Conservation (phyloP, 495 filamentous ascomycete species). For the Trichoderma erinaceum region DNA sequence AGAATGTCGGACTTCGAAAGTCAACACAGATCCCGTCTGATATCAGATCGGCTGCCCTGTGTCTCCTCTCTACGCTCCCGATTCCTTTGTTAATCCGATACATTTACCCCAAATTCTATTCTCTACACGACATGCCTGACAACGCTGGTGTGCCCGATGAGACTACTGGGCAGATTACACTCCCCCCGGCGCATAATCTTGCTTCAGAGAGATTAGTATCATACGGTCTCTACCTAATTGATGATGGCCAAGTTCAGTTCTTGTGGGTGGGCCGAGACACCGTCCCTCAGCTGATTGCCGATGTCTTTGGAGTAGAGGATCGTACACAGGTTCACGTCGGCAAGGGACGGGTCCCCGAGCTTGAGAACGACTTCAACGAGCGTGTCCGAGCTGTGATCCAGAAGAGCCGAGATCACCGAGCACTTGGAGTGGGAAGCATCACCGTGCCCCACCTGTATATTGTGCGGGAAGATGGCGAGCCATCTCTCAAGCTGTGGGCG, state of each 20-base stretch:
- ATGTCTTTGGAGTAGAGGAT: conserved; percentile 84
- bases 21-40: conserved; percentile 95
- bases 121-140: conserved; percentile 97
- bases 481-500: conserved; percentile 90
- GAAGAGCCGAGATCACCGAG: conserved; percentile 83
- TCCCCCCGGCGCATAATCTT: conserved; percentile 80
- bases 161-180: conserved; percentile 75
- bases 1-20: conserved; percentile 92
- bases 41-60: conserved; percentile 88
- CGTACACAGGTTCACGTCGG: conserved; percentile 79
- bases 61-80: conserved; percentile 85
- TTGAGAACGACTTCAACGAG: conserved; percentile 96
- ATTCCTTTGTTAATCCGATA: conserved; percentile 91
- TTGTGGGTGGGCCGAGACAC: conserved; percentile 93
- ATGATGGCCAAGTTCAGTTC: conserved; percentile 96
- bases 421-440: conserved; percentile 84
- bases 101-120: conserved; percentile 91
- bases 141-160: conserved; percentile 78
- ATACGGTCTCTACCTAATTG: conserved; percentile 94
- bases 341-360: conserved; percentile 74
- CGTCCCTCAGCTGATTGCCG: conserved; percentile 77
- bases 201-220: conserved; percentile 82
- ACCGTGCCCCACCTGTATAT: conserved; percentile 87
- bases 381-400: conserved; percentile 80
- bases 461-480: conserved; percentile 92